Percentiles rank a stretch among this genome's conserved stretches.
Evolutionary conservation across 2,329 filamentous ascomycete genomes (phyloP).

Genomic region (Sporothrix globosa): DNA sequence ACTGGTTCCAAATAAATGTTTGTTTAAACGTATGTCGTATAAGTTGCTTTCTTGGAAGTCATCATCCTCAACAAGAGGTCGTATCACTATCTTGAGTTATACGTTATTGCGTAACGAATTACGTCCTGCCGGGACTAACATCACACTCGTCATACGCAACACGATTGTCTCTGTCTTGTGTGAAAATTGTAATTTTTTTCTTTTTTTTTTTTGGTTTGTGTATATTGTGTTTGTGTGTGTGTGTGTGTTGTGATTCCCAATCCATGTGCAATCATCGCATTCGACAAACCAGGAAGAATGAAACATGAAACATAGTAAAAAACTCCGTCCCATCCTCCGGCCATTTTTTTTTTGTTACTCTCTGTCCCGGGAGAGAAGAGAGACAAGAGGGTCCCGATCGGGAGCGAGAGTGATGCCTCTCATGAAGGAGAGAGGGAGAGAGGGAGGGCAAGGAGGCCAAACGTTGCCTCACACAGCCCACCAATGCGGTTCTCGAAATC

Average conservation of each 20-base stretch:
- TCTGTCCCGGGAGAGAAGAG: not conserved
- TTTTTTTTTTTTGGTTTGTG: slow-evolving; percentile 25
- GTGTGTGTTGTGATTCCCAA: slow-evolving; percentile 26
- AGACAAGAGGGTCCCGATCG: not conserved
- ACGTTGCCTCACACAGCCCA: not conserved
- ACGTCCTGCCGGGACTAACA: not conserved
- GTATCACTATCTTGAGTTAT: slow-evolving; percentile 4
- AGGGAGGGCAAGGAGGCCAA: not conserved
- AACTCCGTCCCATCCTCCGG: slow-evolving; percentile 26
- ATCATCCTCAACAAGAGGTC: not conserved
- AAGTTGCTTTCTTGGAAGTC: not conserved
- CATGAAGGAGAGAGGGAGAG: not conserved
- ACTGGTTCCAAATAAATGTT: not conserved
- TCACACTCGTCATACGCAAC: not conserved
- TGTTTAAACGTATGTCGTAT: not conserved
- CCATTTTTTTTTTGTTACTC: slow-evolving; percentile 11
- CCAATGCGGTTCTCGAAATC: not conserved
- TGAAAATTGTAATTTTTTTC: slow-evolving; percentile 26
- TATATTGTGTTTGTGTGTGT: slow-evolving; percentile 13
- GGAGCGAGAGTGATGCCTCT: not conserved
- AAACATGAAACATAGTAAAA: slow-evolving; percentile 28
- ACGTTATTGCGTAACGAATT: too few species aligned
- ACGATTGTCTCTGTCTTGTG: slow-evolving; percentile 4
- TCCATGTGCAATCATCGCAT: slow-evolving; percentile 32
- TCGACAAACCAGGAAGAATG: slow-evolving; percentile 32